Evolutionary conservation across 1,284 basidiomycete genomes (phyloP).

Genomic region (Fomes fomentarius): DNA sequence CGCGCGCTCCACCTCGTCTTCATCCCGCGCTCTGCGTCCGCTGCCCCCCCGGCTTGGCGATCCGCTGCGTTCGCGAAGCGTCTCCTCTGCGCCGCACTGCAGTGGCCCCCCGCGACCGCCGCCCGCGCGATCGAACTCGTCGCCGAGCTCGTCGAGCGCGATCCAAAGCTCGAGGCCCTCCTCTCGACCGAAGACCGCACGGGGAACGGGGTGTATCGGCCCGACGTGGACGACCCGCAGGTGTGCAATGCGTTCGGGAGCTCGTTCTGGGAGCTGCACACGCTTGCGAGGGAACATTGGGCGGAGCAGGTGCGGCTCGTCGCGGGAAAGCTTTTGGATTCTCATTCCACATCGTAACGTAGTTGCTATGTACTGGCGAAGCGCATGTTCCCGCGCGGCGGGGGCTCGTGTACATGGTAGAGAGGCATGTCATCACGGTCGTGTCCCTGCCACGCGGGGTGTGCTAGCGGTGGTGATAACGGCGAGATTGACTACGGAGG

Average conservation of each 20-base stretch:
- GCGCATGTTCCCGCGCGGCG: not conserved
- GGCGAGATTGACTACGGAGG: too few relatives aligned
- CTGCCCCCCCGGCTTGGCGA: constrained; percentile 72
- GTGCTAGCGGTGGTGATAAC: too few relatives aligned
- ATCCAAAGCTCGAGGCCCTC: constrained; percentile 82
- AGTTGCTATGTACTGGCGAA: not conserved
- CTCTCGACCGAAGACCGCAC: constrained; percentile 87
- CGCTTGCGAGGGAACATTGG: constrained; percentile 61
- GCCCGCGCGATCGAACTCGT: constrained; percentile 78
- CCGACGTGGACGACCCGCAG: constrained; percentile 87
- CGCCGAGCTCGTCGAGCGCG: constrained; percentile 69
- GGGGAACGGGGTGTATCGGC: constrained; percentile 80
- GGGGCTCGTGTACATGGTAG: not conserved
- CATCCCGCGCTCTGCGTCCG: constrained; percentile 61
- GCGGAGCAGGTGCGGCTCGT: constrained; percentile 60
- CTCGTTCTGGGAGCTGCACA: constrained; percentile 70
- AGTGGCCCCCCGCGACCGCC: constrained; percentile 74
- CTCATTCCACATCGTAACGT: constrained; percentile 8
- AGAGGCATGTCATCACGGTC: too few relatives aligned
- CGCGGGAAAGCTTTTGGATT: constrained; percentile 27
- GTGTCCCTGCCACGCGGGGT: too few relatives aligned
- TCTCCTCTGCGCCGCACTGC: constrained; percentile 76
- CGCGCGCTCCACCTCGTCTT: constrained; percentile 82
- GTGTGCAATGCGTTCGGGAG: constrained; percentile 75
- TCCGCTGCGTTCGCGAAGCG: constrained; percentile 93